phyloP scores from a whole-genome alignment of 768 basidiomycete genomes.

The Tulasnella calospora region DNA sequence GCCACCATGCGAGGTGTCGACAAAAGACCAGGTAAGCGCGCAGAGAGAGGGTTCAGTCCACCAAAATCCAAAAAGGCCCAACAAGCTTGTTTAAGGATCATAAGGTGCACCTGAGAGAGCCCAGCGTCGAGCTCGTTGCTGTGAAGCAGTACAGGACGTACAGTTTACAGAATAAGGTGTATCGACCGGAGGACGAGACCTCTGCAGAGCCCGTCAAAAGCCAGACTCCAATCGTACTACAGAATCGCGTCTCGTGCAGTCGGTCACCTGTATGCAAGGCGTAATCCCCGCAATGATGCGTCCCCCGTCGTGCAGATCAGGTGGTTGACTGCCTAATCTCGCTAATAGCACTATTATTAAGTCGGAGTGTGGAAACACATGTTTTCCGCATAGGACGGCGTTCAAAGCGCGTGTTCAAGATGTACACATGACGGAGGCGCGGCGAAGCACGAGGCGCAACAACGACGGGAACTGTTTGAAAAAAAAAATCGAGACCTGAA shows the following conservation, averaged over 20 bases:
- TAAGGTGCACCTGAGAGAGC: background rate
- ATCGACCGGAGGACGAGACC: constrained; percentile 9
- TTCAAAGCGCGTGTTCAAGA: background rate
- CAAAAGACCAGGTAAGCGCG: background rate
- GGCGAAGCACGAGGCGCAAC: background rate
- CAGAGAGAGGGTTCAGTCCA: background rate
- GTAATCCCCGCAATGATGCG: background rate
- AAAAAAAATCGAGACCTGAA: background rate
- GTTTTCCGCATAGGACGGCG: background rate
- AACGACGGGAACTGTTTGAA: background rate
- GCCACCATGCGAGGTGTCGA: background rate
- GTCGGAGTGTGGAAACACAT: constrained; percentile 1
- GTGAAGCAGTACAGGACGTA: background rate
- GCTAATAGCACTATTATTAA: background rate
- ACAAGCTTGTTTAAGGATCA: background rate
- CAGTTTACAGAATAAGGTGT: constrained; percentile 2
- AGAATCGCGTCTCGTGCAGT: background rate
- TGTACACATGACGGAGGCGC: background rate
- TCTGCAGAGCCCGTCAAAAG: background rate
- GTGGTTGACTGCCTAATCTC: background rate
- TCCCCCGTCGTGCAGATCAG: background rate
- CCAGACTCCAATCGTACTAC: background rate
- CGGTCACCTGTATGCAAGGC: background rate
- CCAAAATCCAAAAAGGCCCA: background rate
- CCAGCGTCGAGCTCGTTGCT: background rate